A percentile compares a stretch with the other conserved stretches of the same genome.
Evolutionary conservation across 2,329 filamentous ascomycete genomes (phyloP).

Genomic region (Coniochaeta pulveracea): DNA sequence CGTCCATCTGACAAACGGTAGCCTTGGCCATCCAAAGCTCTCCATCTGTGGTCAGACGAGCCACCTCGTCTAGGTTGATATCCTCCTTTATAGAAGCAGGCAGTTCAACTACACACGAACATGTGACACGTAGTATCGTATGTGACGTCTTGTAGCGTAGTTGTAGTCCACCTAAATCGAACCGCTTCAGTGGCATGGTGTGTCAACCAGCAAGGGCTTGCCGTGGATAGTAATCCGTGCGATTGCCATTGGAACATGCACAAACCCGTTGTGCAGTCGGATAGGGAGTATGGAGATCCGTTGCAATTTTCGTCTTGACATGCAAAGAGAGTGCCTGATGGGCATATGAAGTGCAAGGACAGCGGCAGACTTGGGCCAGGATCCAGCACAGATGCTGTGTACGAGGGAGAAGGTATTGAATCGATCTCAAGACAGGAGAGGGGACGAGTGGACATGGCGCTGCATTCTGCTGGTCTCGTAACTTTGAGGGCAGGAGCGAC

Average conservation of each 20-base stretch:
- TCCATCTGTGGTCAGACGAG: neutral
- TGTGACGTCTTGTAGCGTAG: neutral
- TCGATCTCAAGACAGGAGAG: no score
- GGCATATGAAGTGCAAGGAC: neutral
- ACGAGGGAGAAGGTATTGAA: no score
- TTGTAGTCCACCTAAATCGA: conserved; percentile 2
- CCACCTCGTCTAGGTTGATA: neutral
- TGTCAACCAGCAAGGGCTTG: no score
- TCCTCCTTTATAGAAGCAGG: neutral
- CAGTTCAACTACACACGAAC: neutral
- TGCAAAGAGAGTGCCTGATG: neutral
- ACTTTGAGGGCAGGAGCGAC: no score
- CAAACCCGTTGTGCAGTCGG: no score
- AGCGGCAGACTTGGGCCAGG: neutral
- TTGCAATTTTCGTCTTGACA: neutral
- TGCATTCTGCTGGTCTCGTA: no score
- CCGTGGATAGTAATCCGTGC: no score
- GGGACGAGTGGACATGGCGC: no score
- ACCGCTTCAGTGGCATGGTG: neutral
- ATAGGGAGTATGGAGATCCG: neutral
- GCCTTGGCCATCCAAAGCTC: conserved; percentile 1
- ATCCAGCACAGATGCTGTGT: no score
- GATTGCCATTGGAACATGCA: no score
- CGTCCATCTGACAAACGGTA: neutral
- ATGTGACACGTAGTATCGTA: neutral